Base-by-base conservation (phyloP, 2,329 filamentous ascomycete genomes). In the Sclerotinia trifoliorum region DNA sequence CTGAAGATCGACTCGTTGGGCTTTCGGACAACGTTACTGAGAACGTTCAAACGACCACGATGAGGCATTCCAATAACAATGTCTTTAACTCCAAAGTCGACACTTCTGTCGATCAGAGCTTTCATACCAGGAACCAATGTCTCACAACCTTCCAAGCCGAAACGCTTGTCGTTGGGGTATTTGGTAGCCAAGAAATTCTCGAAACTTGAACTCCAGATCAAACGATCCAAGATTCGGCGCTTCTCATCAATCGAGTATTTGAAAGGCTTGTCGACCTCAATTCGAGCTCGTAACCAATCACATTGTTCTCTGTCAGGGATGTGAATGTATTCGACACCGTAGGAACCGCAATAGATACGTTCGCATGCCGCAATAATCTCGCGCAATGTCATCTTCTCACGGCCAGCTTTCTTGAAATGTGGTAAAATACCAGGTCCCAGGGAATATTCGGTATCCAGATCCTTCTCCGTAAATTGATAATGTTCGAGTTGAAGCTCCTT, bases 61-160 rank as follows among this genome's bases (percentile, higher is more conserved):
- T 99, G 95, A 74, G 95, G 95, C 95, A 99, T 99, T 77, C 95
- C 95, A 77, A 99, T 99, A 78, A 99, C 92, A 76, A 99, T 98
- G 78, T 99, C 95, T 85, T 98, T 98, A 78, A 99, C 91, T 69
- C 95, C 95, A 77, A 97, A 97, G 79, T 99, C 95, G 75, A 99
- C 95, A 78, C 94, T 97, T 78, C 95, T 92, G 81, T 99, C 95
- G 73, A 99, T 99, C 72, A 99, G 84, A 66, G 95, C 95, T 85
- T 99, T 99, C 95, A 99, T 99, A 80, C 95, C 95, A 39, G 95
- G 95, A 69, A 99, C 96, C 73, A 99, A 86, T 68, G 93, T 94
- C 81, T 99, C 95, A 78, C 94, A 96, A 78, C 95, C 95, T 83
- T 99, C 95, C 39, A 99, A 88, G 82, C 95, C 95, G 81, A 99